Conservation (phyloP, 2,329 filamentous ascomycete species). For the Diaporthe australafricana region DNA sequence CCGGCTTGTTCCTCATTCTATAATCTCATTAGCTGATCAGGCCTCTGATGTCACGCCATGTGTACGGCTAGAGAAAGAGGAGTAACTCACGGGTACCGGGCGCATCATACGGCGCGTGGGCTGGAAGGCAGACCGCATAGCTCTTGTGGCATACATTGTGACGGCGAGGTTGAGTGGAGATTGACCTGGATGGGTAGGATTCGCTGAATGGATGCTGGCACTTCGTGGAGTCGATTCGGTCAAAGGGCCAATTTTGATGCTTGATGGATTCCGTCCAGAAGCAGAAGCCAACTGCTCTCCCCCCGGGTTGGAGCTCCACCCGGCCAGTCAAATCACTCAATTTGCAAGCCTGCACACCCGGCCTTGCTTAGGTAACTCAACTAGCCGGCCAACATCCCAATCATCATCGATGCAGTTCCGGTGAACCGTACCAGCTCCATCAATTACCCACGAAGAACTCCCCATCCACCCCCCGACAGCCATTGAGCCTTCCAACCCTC, state of each 20-base stretch:
- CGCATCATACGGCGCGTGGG: slow-evolving; percentile 75
- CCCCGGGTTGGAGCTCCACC: slow-evolving; percentile 30
- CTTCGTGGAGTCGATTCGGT: slow-evolving; percentile 37
- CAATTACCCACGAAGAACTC: slow-evolving; percentile 37
- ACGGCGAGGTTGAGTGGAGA: slow-evolving; percentile 45
- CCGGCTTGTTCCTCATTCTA: slow-evolving; percentile 76
- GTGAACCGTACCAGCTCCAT: slow-evolving; percentile 41
- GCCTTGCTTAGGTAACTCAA: slow-evolving; percentile 28
- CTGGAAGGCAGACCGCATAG: slow-evolving; percentile 73
- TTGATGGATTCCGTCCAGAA: slow-evolving; percentile 31
- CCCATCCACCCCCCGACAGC: slow-evolving; percentile 39
- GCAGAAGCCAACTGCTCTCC: slow-evolving; percentile 27
- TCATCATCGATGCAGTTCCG: slow-evolving; percentile 40
- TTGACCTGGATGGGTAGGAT: slow-evolving; percentile 35
- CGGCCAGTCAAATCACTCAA: slow-evolving; percentile 38
- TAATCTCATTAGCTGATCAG: slow-evolving; percentile 50
- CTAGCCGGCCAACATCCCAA: slow-evolving; percentile 32
- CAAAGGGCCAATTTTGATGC: slow-evolving; percentile 27
- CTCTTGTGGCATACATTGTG: slow-evolving; percentile 75
- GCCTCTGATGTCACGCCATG: slow-evolving; percentile 36
- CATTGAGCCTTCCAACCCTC: slow-evolving; percentile 49
- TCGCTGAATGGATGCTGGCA: slow-evolving; percentile 34
- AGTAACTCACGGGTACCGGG: slow-evolving; percentile 76
- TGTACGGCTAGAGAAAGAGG: background rate
- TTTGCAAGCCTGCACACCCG: slow-evolving; percentile 28